Base-by-base conservation (phyloP, 2,329 filamentous ascomycete genomes). In the Amphichorda felina region DNA sequence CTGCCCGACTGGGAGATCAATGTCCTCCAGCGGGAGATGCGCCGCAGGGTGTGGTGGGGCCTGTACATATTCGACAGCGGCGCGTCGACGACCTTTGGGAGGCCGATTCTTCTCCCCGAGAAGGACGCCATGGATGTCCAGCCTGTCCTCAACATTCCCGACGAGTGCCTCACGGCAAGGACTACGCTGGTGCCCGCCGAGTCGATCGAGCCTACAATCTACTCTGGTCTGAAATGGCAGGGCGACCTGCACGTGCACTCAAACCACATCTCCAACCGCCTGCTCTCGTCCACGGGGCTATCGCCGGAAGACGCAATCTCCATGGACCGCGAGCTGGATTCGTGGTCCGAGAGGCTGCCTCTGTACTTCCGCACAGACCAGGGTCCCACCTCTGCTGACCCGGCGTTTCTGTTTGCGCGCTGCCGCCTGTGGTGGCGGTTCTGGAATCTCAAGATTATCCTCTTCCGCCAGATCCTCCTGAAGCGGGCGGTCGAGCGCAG, bases 51-150 rank as follows among this genome's bases (percentile, higher is more conserved):
- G n/a, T 63, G 59, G 59, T 61, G 59, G 59, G 50, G 53, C 30
- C 40, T 61, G 4, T 67, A 60, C 42, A 56, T 62, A 11, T 61
- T 69, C 38, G 62, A 64, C 37, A 58, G 58, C 9, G 65, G 65
- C 10, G 62, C 62, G 7, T 57, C 57, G 10, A 61, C 64, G 15
- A 69, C 66, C 0, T 64, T 67, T 44, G 49, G 52, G 8, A 40
- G 51, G 30, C 51, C 51, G 1, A 49, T 51, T 16, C 38, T 51
- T 1, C 43, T 53, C 3, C 51, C 50, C 4, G 46, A 42, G 7
- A 41, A 37, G 3, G 48, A 52, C n/a, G 41, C 47, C 8, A 54
- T 53, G 50, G 50, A 54, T 34, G 49, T 52, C 1, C 40, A 42
- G 16, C 42, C 41, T 8, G 49, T 53, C 4, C 42, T 52, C 2